Evolutionary conservation across 495 filamentous ascomycete species (phyloP).

Genomic region (Cercophora sp.): DNA sequence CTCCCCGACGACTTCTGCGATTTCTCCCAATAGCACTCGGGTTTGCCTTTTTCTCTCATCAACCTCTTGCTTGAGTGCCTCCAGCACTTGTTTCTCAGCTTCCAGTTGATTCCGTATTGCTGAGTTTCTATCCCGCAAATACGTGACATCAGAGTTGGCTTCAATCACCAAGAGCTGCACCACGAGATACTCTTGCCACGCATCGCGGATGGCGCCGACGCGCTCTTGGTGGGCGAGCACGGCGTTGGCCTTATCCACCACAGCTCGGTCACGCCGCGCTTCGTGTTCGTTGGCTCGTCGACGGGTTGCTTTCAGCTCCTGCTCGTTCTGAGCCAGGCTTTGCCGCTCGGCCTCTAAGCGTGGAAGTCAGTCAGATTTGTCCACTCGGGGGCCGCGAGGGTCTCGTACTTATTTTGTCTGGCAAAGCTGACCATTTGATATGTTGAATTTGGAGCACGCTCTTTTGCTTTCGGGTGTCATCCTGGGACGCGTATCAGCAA

Average conservation of each 20-base stretch:
- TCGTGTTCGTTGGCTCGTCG: conserved; percentile 25
- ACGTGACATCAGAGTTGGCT: conserved; percentile 70
- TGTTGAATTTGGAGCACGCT: conserved; percentile 57
- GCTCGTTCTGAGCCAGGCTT: conserved; percentile 40
- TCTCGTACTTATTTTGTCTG: conserved; percentile 60
- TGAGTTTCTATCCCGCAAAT: conserved; percentile 57
- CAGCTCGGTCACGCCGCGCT: conserved; percentile 49
- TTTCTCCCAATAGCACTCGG: too few relatives aligned
- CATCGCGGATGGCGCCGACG: conserved; percentile 54
- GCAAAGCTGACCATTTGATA: conserved; percentile 60
- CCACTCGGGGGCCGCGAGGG: too few relatives aligned
- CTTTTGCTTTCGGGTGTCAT: conserved; percentile 33
- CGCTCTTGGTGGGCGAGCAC: conserved; percentile 57
- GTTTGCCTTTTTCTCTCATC: conserved; percentile 22
- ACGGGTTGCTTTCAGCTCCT: conserved; percentile 31
- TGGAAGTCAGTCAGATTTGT: conserved; percentile 20
- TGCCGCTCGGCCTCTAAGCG: conserved; percentile 51
- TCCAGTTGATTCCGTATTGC: conserved; percentile 55
- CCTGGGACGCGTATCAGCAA: conserved; percentile 21
- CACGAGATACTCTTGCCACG: conserved; percentile 62
- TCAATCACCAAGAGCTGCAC: conserved; percentile 68
- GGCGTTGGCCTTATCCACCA: conserved; percentile 59
- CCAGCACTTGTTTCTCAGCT: conserved; percentile 25
- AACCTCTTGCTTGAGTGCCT: conserved; percentile 15
- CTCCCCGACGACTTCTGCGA: not conserved